Evolutionary conservation across 352 stramenopile genomes (phyloP), one percentile per base, ranked within the genome.

Genomic region (Saprolegnia diclina): DNA sequence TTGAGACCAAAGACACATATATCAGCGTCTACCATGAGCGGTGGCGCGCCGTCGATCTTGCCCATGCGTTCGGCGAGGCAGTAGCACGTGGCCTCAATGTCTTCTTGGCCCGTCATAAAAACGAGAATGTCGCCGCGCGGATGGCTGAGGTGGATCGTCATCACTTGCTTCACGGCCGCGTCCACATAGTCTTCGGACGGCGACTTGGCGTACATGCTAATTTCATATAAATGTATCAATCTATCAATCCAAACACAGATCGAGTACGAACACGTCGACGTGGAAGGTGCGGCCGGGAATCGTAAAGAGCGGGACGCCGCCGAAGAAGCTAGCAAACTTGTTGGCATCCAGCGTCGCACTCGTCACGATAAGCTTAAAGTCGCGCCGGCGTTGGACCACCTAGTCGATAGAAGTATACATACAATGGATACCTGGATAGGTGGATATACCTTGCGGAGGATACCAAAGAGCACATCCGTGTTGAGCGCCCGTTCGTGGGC

Each of bases 91-190:
- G 92, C 88, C 65, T 99, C 97, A 74, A 99, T 99, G 73, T 99
- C 97, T 78, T 99, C 96, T 79, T 99, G 97, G 7, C 97, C 97
- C 0, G 97, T 99, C 96, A 99, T 99, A 74, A 99, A 99, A 45
- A 99, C 95, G 6, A 99, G 74, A 68, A 99, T 96, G 78, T 99
- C 97, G 46, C 97, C 97, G 13, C 94, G 91, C 18, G 94, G 94
- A 56, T 96, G 91, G 44, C 95, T 98, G 55, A 99, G 86, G 77
- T 99, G 97, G 73, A 99, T 99, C 71, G 98, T 93, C 56, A 99
- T 89, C 18, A 97, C 92, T 80, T 99, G 94, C 71, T 99, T 99
- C 29, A 99, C 96, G 0, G 97, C 96, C 7, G 95, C 89, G 73
- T 99, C 97, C 0, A 99, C 96, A 72, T 99, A 99, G 76, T 99